Percentiles rank a stretch among this genome's conserved stretches.
Evolutionary conservation across 495 filamentous ascomycete genomes (phyloP).

Genomic region (Sabuloglossum arenarium): DNA sequence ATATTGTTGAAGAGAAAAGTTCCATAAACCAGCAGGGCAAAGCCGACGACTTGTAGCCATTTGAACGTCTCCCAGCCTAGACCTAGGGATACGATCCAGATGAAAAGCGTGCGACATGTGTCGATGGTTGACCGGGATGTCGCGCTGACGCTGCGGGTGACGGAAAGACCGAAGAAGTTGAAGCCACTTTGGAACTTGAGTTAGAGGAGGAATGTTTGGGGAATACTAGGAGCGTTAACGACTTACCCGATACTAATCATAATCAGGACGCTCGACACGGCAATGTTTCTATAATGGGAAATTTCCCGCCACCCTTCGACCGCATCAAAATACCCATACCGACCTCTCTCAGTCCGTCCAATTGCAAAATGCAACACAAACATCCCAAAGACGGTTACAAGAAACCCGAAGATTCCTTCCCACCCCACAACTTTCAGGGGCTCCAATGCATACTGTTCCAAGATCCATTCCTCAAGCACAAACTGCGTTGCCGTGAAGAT

Average conservation of each 20-base stretch:
- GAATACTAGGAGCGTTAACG: neutral
- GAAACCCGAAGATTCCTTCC: conserved; percentile 86
- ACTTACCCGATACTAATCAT: conserved; percentile 93
- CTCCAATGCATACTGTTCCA: conserved; percentile 75
- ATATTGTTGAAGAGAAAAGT: conserved; percentile 95
- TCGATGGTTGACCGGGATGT: conserved; percentile 91
- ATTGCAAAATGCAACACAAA: conserved; percentile 54
- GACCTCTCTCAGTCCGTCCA: conserved; percentile 51
- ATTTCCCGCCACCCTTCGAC: conserved; percentile 68
- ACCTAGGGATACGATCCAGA: conserved; percentile 87
- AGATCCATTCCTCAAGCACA: conserved; percentile 83
- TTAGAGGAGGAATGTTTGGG: neutral
- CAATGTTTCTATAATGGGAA: conserved; percentile 42
- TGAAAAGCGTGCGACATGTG: conserved; percentile 92
- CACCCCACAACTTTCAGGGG: conserved; percentile 84
- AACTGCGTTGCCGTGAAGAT: conserved; percentile 95
- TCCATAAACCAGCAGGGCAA: conserved; percentile 78
- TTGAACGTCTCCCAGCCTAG: conserved; percentile 97
- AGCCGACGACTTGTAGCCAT: conserved; percentile 84
- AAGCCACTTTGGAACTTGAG: conserved; percentile 42
- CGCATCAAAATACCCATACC: conserved; percentile 73
- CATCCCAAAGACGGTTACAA: conserved; percentile 63
- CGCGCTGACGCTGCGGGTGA: conserved; percentile 72
- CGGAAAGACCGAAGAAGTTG: conserved; percentile 93
- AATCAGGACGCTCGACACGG: conserved; percentile 58